Conservation (phyloP, 164 flowering plant genomes). For the Annona squamosa region DNA sequence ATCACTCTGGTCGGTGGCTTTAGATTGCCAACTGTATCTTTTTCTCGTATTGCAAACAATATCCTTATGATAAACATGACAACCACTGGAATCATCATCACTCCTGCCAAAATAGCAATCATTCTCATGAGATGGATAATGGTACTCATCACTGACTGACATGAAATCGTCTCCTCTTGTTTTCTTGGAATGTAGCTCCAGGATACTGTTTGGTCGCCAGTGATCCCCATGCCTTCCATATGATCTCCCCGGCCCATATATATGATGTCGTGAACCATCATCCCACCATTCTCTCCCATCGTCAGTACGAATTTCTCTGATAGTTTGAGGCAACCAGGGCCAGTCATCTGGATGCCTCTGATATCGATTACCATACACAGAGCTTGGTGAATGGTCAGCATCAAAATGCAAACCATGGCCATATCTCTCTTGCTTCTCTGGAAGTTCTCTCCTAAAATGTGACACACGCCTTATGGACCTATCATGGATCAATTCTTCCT, state of each 20-base stretch:
- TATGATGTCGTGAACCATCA: conserved; percentile 17
- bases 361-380: conserved; percentile 14
- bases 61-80: conserved; percentile 13
- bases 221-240: conserved; percentile 12
- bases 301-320: conserved; percentile 19
- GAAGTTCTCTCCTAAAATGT: conserved; percentile 18
- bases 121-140: background rate
- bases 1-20: conserved; percentile 13
- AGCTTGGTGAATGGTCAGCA: conserved; percentile 10
- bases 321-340: conserved; percentile 10
- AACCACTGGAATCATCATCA: conserved; percentile 8
- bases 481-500: conserved; percentile 13
- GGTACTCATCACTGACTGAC: conserved; percentile 8
- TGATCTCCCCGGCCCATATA: conserved; percentile 16
- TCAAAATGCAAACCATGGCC: conserved; percentile 9
- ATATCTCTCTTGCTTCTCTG: conserved; percentile 24
- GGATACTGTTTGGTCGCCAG: conserved; percentile 9
- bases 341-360: conserved; percentile 13
- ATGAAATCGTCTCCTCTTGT: conserved; percentile 12
- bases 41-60: conserved; percentile 11
- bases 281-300: conserved; percentile 20
- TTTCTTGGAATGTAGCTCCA: conserved; percentile 7
- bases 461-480: conserved; percentile 17
- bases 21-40: conserved; percentile 16
- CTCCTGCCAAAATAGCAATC: conserved; percentile 1